Percentiles rank a stretch among this genome's conserved stretches.
Conservation (phyloP, 1,284 basidiomycete genomes). For the Meira nashicola region DNA sequence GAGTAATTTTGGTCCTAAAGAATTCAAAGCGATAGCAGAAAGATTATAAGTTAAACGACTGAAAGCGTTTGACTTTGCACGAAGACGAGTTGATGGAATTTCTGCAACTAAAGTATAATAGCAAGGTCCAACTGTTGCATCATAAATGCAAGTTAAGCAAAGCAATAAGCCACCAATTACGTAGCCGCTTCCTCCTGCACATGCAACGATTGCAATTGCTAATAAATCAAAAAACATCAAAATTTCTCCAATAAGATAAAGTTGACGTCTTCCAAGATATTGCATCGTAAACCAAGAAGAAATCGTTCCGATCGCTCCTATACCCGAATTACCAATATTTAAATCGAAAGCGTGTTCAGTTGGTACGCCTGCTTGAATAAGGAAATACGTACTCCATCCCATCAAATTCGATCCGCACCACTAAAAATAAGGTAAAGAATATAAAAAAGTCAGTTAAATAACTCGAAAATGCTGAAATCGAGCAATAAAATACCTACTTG, state of each 20-base stretch:
- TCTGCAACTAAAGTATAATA: constrained; percentile 57
- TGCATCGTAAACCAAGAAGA: constrained; percentile 55
- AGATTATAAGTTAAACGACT: constrained; percentile 56
- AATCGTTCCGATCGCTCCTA: constrained; percentile 54
- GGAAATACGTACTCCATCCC: constrained; percentile 53
- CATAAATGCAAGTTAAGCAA: constrained; percentile 55
- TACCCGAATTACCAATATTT: constrained; percentile 53
- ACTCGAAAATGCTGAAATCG: too few species aligned
- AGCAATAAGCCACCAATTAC: constrained; percentile 56
- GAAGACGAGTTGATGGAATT: constrained; percentile 56
- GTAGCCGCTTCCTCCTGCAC: constrained; percentile 28
- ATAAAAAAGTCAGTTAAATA: too few species aligned
- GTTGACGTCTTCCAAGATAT: constrained; percentile 54
- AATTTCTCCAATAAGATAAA: constrained; percentile 57
- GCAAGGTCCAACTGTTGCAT: constrained; percentile 52
- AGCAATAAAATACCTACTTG: constrained; percentile 24
- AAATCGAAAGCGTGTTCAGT: constrained; percentile 54
- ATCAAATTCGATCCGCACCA: constrained; percentile 46
- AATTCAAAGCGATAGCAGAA: constrained; percentile 52
- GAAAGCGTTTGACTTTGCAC: constrained; percentile 59
- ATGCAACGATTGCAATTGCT: constrained; percentile 56
- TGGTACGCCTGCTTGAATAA: constrained; percentile 55
- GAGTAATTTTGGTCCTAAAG: constrained; percentile 56
- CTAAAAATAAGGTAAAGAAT: too few species aligned
- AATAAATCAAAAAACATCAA: constrained; percentile 55